A percentile compares a stretch with the other conserved stretches of the same genome.
phyloP scores from a whole-genome alignment of 2,329 filamentous ascomycete species.

The Neofusicoccum laricinum region DNA sequence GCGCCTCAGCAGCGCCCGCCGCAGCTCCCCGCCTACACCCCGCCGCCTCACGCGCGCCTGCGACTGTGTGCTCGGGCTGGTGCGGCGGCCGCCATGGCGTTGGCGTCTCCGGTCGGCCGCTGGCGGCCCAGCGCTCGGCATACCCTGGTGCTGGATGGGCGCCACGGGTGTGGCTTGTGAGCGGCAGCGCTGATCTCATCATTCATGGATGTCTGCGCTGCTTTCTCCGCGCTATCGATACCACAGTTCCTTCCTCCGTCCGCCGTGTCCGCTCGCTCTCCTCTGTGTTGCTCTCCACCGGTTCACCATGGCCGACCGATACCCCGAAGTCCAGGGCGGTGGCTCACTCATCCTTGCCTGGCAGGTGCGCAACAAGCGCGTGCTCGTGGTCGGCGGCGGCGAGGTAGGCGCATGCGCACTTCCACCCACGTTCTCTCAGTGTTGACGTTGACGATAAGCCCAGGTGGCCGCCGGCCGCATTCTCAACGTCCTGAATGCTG shows the following conservation, averaged over 20 bases:
- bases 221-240: neutral
- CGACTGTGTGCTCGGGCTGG: neutral
- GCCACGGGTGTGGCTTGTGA: slow-evolving; percentile 9
- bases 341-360: slow-evolving; percentile 93
- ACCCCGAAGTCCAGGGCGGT: slow-evolving; percentile 80
- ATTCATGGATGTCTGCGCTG: slow-evolving; percentile 2
- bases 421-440: slow-evolving; percentile 10
- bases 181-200: slow-evolving; percentile 4
- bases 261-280: neutral
- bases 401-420: slow-evolving; percentile 60
- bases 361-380: slow-evolving; percentile 85
- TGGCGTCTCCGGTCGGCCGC: neutral
- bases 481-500: slow-evolving; percentile 89
- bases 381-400: slow-evolving; percentile 91
- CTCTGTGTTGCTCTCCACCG: slow-evolving; percentile 16
- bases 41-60: neutral
- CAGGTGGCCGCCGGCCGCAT: slow-evolving; percentile 96
- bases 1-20: neutral
- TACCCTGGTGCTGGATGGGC: neutral
- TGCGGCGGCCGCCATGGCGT: no score
- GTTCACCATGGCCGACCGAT: slow-evolving; percentile 52
- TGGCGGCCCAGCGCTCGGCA: neutral
- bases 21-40: neutral
- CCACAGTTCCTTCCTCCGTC: neutral
- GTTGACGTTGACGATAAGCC: slow-evolving; percentile 35